These are phyloP conservation scores for Malassezia yamatoensis DNA, from an alignment of 1,284 basidiomycete genomes.

Conservation along the genomic window DNA sequence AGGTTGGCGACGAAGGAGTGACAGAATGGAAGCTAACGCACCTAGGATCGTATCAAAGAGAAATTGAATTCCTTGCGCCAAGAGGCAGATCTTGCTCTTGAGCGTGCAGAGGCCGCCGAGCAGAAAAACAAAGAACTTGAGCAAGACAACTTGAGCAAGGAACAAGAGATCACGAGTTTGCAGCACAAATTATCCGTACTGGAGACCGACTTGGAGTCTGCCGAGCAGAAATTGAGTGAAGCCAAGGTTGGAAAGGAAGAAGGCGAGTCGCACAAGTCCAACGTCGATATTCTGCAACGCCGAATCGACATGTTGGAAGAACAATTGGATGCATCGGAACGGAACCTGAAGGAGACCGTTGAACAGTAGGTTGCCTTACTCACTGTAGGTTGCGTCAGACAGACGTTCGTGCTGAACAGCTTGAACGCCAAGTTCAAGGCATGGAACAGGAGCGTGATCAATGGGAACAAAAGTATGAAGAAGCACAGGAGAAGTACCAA, in stretches of 20 bases:
- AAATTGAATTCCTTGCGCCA: constrained; percentile 60
- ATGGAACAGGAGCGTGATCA: constrained; percentile 81
- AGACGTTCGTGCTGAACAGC: constrained; percentile 98
- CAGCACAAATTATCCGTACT: constrained; percentile 63
- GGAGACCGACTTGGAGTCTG: constrained; percentile 65
- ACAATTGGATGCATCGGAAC: constrained; percentile 89
- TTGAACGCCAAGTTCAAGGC: constrained; percentile 79
- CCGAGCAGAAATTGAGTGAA: constrained; percentile 63
- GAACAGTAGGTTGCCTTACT: constrained; percentile 68
- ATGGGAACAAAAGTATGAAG: constrained; percentile 94
- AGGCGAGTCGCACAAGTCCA: constrained; percentile 63
- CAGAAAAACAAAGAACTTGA: constrained; percentile 54
- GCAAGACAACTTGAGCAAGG: constrained; percentile 68
- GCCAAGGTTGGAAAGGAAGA: constrained; percentile 64
- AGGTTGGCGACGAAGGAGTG: not conserved
- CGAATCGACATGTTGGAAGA: constrained; percentile 89
- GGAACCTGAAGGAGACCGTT: constrained; percentile 89
- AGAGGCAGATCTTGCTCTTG: constrained; percentile 69
- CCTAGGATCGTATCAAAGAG: constrained; percentile 40
- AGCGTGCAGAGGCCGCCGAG: constrained; percentile 46
- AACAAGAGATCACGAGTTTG: constrained; percentile 79
- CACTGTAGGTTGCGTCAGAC: constrained; percentile 76
- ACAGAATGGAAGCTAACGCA: not conserved
- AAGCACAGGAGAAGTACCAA: constrained; percentile 64
- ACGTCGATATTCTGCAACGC: constrained; percentile 65